These are phyloP conservation scores for Phytopythium chamaehyphon DNA, from an alignment of 352 stramenopile genomes.

Conservation along the genomic window DNA sequence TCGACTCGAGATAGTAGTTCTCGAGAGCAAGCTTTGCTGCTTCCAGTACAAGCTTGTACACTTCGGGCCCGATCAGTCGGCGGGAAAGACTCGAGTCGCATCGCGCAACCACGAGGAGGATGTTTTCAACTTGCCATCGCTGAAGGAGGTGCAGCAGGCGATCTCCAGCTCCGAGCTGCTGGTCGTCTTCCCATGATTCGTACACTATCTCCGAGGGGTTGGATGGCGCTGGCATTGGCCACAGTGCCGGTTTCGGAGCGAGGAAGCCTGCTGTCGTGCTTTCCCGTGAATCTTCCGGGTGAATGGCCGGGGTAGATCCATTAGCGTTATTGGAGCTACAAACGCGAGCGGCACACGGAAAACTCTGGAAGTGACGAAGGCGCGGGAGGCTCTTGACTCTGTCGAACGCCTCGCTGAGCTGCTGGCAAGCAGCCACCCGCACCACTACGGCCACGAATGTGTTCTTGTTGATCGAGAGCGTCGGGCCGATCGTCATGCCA, in stretches of 20 bases:
- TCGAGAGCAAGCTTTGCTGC: conserved; percentile 73
- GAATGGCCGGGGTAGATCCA: too few species aligned
- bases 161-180: conserved; percentile 51
- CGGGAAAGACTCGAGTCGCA: conserved; percentile 62
- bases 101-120: conserved; percentile 59
- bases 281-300: not conserved
- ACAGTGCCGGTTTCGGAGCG: not conserved
- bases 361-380: conserved; percentile 38
- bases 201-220: conserved; percentile 21
- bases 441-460: conserved; percentile 62
- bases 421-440: conserved; percentile 19
- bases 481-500: conserved; percentile 32
- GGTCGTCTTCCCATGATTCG: conserved; percentile 56
- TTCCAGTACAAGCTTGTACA: conserved; percentile 67
- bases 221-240: conserved; percentile 5
- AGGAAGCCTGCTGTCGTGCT: not conserved
- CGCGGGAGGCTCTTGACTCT: conserved; percentile 26
- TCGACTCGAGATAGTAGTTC: conserved; percentile 57
- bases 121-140: conserved; percentile 76
- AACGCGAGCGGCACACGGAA: conserved; percentile 49
- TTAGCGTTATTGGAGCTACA: conserved; percentile 2
- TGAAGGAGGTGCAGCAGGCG: conserved; percentile 78
- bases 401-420: conserved; percentile 20
- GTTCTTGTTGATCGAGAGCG: conserved; percentile 68
- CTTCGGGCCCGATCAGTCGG: conserved; percentile 52